phyloP scores from a whole-genome alignment of 1,284 basidiomycete genomes.

The Tetrapyrgos nigripes region DNA sequence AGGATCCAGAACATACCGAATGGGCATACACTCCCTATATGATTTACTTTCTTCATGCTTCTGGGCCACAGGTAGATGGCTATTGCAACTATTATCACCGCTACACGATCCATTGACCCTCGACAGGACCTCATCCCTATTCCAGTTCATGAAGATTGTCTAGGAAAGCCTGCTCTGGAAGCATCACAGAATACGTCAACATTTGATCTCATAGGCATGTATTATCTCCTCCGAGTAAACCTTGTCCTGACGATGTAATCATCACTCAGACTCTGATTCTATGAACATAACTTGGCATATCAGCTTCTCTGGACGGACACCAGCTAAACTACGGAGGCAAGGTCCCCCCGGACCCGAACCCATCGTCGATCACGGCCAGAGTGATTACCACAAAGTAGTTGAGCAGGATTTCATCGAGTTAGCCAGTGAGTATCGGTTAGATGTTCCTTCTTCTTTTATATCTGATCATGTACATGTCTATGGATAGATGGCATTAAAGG shows the following conservation, averaged over 20 bases:
- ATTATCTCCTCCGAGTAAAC: neutral
- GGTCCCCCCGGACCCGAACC: neutral
- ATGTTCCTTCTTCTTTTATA: conserved; percentile 16
- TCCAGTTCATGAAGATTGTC: conserved; percentile 33
- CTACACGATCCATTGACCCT: neutral
- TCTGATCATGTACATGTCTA: neutral
- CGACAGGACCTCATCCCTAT: conserved; percentile 36
- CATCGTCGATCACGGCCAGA: conserved; percentile 22
- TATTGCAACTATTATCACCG: neutral
- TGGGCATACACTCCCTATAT: conserved; percentile 37
- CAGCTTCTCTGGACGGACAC: conserved; percentile 13
- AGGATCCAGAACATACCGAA: conserved; percentile 21
- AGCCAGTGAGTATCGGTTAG: conserved; percentile 5
- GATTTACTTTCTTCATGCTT: conserved; percentile 14
- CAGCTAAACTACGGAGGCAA: conserved; percentile 21
- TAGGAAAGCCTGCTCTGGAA: neutral
- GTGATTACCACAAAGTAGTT: conserved; percentile 20
- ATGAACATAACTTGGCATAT: conserved; percentile 4
- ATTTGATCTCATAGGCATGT: neutral
- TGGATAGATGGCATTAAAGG: neutral
- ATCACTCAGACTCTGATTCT: neutral
- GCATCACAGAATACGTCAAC: neutral
- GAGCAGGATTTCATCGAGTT: conserved; percentile 26
- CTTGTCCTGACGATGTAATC: neutral
- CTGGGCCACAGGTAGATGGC: conserved; percentile 32